Evolutionary conservation across 2,329 filamentous ascomycete genomes (phyloP).

Genomic region (Ophiostoma sp.): DNA sequence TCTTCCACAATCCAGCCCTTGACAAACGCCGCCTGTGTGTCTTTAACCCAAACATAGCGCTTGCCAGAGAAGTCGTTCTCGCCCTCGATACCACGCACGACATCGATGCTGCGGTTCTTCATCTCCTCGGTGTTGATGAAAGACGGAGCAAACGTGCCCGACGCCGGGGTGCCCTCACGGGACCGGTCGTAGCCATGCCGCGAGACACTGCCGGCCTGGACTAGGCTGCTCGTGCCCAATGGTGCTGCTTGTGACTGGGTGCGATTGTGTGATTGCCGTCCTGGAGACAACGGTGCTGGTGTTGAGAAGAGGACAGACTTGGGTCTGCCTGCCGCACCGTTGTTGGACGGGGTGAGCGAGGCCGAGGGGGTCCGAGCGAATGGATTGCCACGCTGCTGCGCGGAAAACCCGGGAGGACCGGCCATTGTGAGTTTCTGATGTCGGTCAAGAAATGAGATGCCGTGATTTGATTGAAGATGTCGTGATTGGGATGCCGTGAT

Average conservation of each 20-base stretch:
- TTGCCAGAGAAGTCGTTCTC: slow-evolving; percentile 99
- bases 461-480: background rate
- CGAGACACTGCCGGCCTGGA: slow-evolving; percentile 28
- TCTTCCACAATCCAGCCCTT: slow-evolving; percentile 91
- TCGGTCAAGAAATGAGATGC: background rate
- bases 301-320: slow-evolving; percentile 67
- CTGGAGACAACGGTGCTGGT: slow-evolving; percentile 45
- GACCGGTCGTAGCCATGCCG: slow-evolving; percentile 55
- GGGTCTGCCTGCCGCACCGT: slow-evolving; percentile 50
- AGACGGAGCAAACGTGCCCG: slow-evolving; percentile 86
- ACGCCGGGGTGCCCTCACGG: slow-evolving; percentile 56
- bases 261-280: slow-evolving; percentile 49
- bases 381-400: slow-evolving; percentile 61
- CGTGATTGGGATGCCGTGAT: background rate
- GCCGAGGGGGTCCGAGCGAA: slow-evolving; percentile 67
- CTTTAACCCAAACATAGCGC: slow-evolving; percentile 95
- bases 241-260: slow-evolving; percentile 30
- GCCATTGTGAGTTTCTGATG: slow-evolving; percentile 16
- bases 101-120: slow-evolving; percentile 46
- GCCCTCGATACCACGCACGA: slow-evolving; percentile 74
- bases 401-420: slow-evolving; percentile 22
- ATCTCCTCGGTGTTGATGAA: slow-evolving; percentile 90
- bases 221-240: slow-evolving; percentile 13
- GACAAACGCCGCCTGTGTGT: slow-evolving; percentile 80
- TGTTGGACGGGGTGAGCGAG: slow-evolving; percentile 50